These are phyloP conservation scores for Penicillium waksmanii DNA, from an alignment of 495 filamentous ascomycete species.

Conservation along the genomic window DNA sequence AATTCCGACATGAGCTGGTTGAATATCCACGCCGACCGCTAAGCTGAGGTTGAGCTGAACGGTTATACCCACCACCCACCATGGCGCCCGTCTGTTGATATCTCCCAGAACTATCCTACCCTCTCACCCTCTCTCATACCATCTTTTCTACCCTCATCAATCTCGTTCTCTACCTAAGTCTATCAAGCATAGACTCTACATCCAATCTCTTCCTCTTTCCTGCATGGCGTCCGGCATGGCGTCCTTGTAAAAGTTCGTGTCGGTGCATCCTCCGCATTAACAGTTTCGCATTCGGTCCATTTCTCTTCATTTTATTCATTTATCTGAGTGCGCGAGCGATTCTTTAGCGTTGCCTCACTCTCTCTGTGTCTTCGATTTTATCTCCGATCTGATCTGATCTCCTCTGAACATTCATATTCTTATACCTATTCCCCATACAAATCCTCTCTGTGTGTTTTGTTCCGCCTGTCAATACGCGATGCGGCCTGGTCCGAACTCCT, in stretches of 20 bases:
- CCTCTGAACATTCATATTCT: background rate
- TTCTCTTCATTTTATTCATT: background rate
- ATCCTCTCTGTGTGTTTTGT: background rate
- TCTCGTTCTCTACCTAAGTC: background rate
- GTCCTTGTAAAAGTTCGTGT: slow-evolving; percentile 6
- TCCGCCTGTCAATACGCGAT: background rate
- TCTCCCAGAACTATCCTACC: background rate
- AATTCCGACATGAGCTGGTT: slow-evolving; percentile 78
- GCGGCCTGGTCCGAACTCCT: background rate
- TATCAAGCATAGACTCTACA: too few relatives aligned
- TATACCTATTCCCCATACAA: too few relatives aligned
- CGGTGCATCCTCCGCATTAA: background rate
- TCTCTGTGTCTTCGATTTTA: background rate
- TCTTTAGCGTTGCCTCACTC: slow-evolving; percentile 22
- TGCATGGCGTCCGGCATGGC: slow-evolving; percentile 2
- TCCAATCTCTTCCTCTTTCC: background rate
- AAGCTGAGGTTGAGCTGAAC: slow-evolving; percentile 10
- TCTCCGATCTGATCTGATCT: background rate
- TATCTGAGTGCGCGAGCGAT: slow-evolving; percentile 23
- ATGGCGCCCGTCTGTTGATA: too few relatives aligned
- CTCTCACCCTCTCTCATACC: background rate
- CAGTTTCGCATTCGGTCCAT: background rate
- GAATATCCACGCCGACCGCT: slow-evolving; percentile 56
- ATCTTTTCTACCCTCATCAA: slow-evolving; percentile 1
- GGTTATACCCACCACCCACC: too few relatives aligned